These are phyloP conservation scores for Yamadazyma triangularis DNA, from an alignment of 1,139 yeast species.

Conservation along the genomic window DNA sequence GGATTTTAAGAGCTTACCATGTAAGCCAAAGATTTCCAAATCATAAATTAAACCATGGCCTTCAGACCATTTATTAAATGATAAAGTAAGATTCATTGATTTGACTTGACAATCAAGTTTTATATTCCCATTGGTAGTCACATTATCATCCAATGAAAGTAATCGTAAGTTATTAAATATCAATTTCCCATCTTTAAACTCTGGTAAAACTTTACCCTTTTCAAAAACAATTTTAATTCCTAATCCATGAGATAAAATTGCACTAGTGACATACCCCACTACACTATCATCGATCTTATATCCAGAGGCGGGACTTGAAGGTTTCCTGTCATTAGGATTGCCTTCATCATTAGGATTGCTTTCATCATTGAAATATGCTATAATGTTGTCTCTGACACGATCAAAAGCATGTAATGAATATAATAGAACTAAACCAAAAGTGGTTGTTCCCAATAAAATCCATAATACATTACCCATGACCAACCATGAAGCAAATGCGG, in stretches of 20 bases:
- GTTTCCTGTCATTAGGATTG: background rate
- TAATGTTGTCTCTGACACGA: constrained; percentile 21
- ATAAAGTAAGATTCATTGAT: constrained; percentile 52
- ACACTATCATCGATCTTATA: constrained; percentile 20
- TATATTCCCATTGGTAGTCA: constrained; percentile 14
- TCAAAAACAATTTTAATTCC: constrained; percentile 34
- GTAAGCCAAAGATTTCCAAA: constrained; percentile 57
- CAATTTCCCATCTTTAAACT: constrained; percentile 57
- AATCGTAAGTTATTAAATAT: constrained; percentile 51
- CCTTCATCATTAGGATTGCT: constrained; percentile 8
- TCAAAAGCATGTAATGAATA: constrained; percentile 44
- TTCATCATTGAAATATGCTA: constrained; percentile 8
- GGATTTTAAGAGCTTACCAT: constrained; percentile 41
- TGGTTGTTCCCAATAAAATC: constrained; percentile 63
- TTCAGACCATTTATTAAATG: constrained; percentile 65
- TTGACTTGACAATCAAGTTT: constrained; percentile 43
- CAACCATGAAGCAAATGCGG: constrained; percentile 56
- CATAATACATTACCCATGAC: constrained; percentile 53
- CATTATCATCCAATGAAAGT: constrained; percentile 13
- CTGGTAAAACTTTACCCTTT: constrained; percentile 37
- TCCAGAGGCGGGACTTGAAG: constrained; percentile 1
- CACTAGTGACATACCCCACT: constrained; percentile 31
- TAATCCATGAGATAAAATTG: constrained; percentile 37
- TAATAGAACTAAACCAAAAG: constrained; percentile 52
- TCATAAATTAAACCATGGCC: constrained; percentile 65